Evolutionary conservation across 306 rosid genomes (phyloP).

Genomic region (Vachellia collinsii): DNA sequence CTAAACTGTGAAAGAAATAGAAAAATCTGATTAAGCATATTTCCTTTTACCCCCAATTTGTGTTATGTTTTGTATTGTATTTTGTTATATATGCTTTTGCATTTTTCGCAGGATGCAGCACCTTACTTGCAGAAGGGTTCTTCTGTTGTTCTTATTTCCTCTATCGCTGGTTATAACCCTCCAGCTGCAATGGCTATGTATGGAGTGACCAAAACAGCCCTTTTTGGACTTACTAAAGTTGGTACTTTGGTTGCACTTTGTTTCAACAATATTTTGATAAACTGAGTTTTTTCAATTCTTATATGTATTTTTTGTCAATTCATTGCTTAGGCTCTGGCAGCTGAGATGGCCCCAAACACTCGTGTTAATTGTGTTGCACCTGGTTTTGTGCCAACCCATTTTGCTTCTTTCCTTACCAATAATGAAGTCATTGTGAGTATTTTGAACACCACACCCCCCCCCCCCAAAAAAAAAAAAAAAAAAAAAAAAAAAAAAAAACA

Average conservation of each 20-base stretch:
- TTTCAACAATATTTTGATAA: conserved; percentile 21
- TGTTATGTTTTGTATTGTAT: not conserved
- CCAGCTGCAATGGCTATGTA: conserved; percentile 87
- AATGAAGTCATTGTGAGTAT: conserved; percentile 55
- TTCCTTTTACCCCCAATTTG: not conserved
- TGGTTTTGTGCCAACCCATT: conserved; percentile 90
- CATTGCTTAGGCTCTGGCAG: conserved; percentile 77
- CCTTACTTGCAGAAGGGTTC: conserved; percentile 81
- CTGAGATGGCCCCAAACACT: conserved; percentile 79
- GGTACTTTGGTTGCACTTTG: conserved; percentile 22
- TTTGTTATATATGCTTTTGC: conserved; percentile 6
- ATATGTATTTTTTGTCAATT: conserved; percentile 32
- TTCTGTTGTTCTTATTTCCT: conserved; percentile 83
- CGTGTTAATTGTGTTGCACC: conserved; percentile 97
- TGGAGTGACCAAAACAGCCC: conserved; percentile 98
- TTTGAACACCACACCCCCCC: not conserved
- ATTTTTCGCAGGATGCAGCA: conserved; percentile 65
- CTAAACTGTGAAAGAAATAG: not conserved
- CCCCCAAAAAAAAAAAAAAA: too few relatives aligned
- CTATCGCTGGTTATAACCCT: conserved; percentile 79
- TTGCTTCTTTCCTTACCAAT: conserved; percentile 65
- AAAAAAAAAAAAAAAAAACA: too few relatives aligned
- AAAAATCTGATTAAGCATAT: conserved; percentile 19
- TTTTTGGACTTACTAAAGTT: conserved; percentile 91
- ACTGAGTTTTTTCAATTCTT: not conserved